A percentile compares a stretch with the other conserved stretches of the same genome.
Evolutionary conservation across 768 basidiomycete genomes (phyloP).

Genomic region (Russula dissimulans): DNA sequence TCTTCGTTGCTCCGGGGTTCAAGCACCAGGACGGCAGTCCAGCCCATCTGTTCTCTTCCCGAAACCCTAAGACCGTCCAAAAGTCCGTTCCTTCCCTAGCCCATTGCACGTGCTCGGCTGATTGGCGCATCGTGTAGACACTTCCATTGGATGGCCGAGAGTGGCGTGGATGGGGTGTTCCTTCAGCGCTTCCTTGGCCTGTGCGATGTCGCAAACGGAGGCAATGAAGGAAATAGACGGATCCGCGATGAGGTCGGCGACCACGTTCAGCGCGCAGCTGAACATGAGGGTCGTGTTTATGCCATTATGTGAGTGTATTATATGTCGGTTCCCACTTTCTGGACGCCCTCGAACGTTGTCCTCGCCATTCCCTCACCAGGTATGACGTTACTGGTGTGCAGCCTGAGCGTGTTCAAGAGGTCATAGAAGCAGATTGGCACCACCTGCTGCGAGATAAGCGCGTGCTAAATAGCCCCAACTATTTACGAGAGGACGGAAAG

Average conservation of each 20-base stretch:
- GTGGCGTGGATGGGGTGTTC: slow-evolving; percentile 74
- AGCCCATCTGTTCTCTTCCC: slow-evolving; percentile 67
- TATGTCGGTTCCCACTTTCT: neutral
- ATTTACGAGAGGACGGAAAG: slow-evolving; percentile 58
- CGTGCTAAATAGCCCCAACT: slow-evolving; percentile 62
- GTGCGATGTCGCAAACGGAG: slow-evolving; percentile 43
- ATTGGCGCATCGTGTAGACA: slow-evolving; percentile 31
- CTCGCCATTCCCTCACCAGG: slow-evolving; percentile 32
- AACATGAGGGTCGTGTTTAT: slow-evolving; percentile 71
- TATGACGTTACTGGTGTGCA: slow-evolving; percentile 79
- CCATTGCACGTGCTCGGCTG: slow-evolving; percentile 15
- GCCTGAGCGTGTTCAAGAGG: slow-evolving; percentile 52
- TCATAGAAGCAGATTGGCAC: slow-evolving; percentile 64
- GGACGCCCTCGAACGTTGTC: neutral
- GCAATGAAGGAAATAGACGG: slow-evolving; percentile 46
- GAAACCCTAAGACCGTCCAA: slow-evolving; percentile 64
- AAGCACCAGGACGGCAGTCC: slow-evolving; percentile 47
- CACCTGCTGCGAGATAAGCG: slow-evolving; percentile 56
- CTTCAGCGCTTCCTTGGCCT: slow-evolving; percentile 69
- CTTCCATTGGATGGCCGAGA: slow-evolving; percentile 78
- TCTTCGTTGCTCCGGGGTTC: slow-evolving; percentile 62
- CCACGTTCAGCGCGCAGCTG: slow-evolving; percentile 65
- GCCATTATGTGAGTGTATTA: slow-evolving; percentile 61
- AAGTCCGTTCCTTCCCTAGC: slow-evolving; percentile 26
- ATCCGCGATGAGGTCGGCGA: slow-evolving; percentile 69